Percentiles rank a stretch among this genome's conserved stretches.
Conservation (phyloP, 768 basidiomycete genomes). For the Hypholoma sublateritium region DNA sequence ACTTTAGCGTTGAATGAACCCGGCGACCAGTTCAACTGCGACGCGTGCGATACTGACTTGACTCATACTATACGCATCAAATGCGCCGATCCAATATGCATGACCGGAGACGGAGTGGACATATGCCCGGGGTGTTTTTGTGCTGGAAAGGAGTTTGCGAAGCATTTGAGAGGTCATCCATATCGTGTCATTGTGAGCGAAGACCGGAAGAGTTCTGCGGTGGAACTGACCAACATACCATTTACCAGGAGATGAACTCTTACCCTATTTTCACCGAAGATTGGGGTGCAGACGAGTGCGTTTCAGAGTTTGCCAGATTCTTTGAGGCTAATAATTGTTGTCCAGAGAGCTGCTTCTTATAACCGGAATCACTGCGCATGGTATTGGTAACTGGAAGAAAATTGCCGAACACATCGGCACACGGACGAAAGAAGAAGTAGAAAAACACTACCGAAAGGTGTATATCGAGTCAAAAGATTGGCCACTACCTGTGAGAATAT, state of each 20-base stretch:
- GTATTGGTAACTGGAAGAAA: conserved; percentile 96
- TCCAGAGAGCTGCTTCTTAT: conserved; percentile 83
- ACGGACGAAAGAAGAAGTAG: conserved; percentile 90
- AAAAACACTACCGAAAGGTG: conserved; percentile 80
- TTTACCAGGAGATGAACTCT: conserved; percentile 83
- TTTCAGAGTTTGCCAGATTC: conserved; percentile 8
- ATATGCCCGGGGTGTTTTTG: conserved; percentile 93
- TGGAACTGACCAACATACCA: conserved; percentile 6
- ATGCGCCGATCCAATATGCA: conserved; percentile 81
- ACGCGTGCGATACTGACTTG: conserved; percentile 81
- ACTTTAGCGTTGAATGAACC: conserved; percentile 72
- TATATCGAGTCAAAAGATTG: conserved; percentile 80
- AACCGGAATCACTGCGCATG: conserved; percentile 84
- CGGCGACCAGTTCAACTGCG: conserved; percentile 82
- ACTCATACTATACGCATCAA: conserved; percentile 97
- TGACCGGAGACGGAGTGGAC: conserved; percentile 75
- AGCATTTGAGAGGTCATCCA: conserved; percentile 82
- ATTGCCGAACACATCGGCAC: conserved; percentile 95
- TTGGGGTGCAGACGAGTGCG: conserved; percentile 98
- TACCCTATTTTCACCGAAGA: conserved; percentile 94
- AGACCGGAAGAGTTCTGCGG: conserved; percentile 2
- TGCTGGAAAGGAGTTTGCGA: conserved; percentile 83
- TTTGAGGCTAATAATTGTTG: conserved; percentile 4
- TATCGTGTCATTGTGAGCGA: conserved; percentile 86
- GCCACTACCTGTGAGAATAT: conserved; percentile 72